Evolutionary conservation across 2,329 filamentous ascomycete species (phyloP).

Genomic region (Microascus cirrosus): DNA sequence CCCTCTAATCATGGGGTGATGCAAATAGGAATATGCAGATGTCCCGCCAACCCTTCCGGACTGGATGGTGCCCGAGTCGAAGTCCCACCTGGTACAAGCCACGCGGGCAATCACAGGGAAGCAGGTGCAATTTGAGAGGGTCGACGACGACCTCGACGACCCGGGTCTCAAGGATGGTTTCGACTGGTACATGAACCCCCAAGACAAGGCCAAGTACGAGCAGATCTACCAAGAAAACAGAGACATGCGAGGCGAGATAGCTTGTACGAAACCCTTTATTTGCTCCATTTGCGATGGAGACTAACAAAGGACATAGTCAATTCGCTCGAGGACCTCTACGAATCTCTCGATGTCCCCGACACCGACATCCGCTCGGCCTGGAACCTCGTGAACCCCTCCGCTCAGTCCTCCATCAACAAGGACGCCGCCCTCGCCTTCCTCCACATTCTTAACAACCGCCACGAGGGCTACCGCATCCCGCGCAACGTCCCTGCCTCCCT

Average conservation of each 20-base stretch:
- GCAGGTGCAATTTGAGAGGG: constrained; percentile 72
- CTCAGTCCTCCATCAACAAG: constrained; percentile 74
- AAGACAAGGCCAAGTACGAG: constrained; percentile 88
- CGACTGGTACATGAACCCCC: constrained; percentile 97
- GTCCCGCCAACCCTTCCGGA: constrained; percentile 81
- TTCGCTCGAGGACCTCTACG: constrained; percentile 73
- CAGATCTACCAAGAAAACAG: constrained; percentile 93
- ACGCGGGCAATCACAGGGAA: constrained; percentile 67
- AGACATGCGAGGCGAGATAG: constrained; percentile 73
- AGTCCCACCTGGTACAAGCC: constrained; percentile 81
- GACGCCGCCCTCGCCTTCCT: constrained; percentile 90
- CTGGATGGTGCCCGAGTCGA: constrained; percentile 94
- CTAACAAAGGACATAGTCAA: constrained; percentile 42
- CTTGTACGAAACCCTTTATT: constrained; percentile 40
- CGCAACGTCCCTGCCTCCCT: constrained; percentile 86
- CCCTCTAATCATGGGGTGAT: neutral
- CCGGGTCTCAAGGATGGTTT: constrained; percentile 89
- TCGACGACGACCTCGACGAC: constrained; percentile 74
- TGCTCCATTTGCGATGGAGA: neutral
- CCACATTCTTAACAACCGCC: constrained; percentile 90
- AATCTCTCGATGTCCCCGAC: constrained; percentile 61
- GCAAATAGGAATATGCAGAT: constrained; percentile 68
- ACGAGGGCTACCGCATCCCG: constrained; percentile 91
- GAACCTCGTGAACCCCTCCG: constrained; percentile 94
- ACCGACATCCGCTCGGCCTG: constrained; percentile 83